Conservation (phyloP, 352 stramenopile species). For the Globisporangium spinosum region DNA sequence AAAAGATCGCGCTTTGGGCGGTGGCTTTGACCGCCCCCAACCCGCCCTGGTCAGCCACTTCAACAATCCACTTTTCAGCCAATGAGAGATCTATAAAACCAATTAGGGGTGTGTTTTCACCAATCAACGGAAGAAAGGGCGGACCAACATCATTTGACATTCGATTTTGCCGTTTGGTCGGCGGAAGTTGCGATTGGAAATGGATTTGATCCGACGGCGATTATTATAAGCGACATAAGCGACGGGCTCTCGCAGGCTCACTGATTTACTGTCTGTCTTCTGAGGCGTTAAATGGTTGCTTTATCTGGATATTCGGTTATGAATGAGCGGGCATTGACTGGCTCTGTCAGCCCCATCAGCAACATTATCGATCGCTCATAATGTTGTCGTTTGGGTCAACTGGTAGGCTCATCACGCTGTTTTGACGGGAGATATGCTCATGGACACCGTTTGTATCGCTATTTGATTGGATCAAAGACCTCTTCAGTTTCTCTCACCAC, state of each 20-base stretch:
- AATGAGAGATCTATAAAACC: background rate
- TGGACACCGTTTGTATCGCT: background rate
- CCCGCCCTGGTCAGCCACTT: conserved; percentile 7
- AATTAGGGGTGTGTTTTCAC: background rate
- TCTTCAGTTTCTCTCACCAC: background rate
- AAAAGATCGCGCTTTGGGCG: conserved; percentile 5
- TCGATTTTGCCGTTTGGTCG: background rate
- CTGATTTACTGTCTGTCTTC: background rate
- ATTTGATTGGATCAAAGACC: background rate
- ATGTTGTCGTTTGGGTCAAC: background rate
- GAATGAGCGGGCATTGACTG: background rate
- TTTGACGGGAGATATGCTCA: background rate
- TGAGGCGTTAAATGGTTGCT: background rate
- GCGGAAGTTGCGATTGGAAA: background rate
- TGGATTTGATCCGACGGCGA: background rate
- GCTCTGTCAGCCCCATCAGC: background rate
- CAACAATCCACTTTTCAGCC: background rate
- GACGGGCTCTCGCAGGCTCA: background rate
- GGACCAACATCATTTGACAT: background rate
- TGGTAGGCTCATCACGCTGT: background rate
- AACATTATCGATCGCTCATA: background rate
- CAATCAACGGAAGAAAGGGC: conserved; percentile 1
- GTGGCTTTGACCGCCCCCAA: background rate
- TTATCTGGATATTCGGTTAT: background rate
- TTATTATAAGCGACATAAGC: background rate